Evolutionary conservation across 331 rosid species (phyloP).

Genomic region (Telfairia occidentalis): DNA sequence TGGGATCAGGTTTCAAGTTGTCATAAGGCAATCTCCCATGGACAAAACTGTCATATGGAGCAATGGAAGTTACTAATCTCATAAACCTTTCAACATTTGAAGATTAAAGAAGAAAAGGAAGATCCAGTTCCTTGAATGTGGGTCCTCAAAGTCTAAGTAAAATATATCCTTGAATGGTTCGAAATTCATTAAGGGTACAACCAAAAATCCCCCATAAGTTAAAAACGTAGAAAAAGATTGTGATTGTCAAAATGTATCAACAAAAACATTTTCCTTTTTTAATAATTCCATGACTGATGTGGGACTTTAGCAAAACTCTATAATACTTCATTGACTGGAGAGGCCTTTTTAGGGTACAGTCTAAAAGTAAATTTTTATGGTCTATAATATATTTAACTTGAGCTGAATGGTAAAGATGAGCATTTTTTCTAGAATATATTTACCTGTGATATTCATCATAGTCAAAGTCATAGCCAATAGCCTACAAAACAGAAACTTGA

Average conservation of each 20-base stretch:
- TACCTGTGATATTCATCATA: slow-evolving; percentile 72
- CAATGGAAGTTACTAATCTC: neutral
- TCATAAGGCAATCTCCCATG: slow-evolving; percentile 92
- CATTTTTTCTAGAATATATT: too few species aligned
- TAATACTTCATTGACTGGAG: neutral
- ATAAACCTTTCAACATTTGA: neutral
- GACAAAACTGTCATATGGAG: slow-evolving; percentile 37
- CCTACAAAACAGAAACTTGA: slow-evolving; percentile 29
- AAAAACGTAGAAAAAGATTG: neutral
- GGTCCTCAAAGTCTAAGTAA: too few species aligned
- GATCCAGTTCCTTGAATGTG: too few species aligned
- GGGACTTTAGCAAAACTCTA: neutral
- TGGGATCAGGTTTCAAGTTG: slow-evolving; percentile 63
- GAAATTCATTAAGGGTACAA: neutral
- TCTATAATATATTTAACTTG: too few species aligned
- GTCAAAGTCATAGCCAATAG: slow-evolving; percentile 79
- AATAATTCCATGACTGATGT: too few species aligned
- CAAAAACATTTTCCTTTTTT: too few species aligned
- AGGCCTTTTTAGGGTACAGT: neutral
- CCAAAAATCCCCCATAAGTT: neutral
- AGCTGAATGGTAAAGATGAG: too few species aligned
- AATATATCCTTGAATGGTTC: neutral
- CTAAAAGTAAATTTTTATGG: neutral
- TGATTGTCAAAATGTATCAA: neutral
- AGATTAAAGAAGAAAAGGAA: neutral